Base-by-base conservation (phyloP, 768 basidiomycete genomes). In the Trametes cinnabarina region DNA sequence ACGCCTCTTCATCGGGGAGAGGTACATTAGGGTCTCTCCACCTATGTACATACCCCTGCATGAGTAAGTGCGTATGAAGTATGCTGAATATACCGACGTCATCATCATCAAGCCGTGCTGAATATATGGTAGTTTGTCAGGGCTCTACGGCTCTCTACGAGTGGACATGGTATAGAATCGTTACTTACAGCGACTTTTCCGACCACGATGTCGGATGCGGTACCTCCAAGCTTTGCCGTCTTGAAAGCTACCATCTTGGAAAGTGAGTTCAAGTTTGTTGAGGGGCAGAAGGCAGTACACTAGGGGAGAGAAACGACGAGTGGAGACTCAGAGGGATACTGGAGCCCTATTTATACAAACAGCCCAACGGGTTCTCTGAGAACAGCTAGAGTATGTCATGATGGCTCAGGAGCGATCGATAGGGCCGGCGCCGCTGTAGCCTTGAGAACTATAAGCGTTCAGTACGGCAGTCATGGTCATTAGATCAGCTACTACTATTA, bases 41-140 rank as follows among this genome's bases (percentile, higher is more conserved):
- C 23, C 42, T 26, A 43, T 15, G n/a, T n/a, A 26, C 26, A 19
- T 20, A 4, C 1, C 43, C 14, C 9, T n/a, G 37, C n/a, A 42
- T 50, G n/a, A 65, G 43, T 51, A n/a, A 65, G 43, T 12, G 9
- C 17, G 26, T 30, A 47, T 20, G 30, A 52, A 22, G 19, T 10
- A 19, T 17, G n/a, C 25, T 30, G 34, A 25, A 23, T 23, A 40
- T 1, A 66, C 74, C 53, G 62, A 82, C 72, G 82, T 86, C 76
- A 85, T 80, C 66, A 77, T 71, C 82, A 84, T 82, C 46, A 85
- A 71, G 0, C 84, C 84, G 65, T 81, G 77, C 73, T 70, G 32
- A 22, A 26, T 19, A 20, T 17, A 22, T 8, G n/a, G 19, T 32
- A 8, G 4, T 9, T 4, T 6, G 25, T 20, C 9, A 42, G 22